These are phyloP conservation scores for Crithidia mellificae DNA, from an alignment of 208 protist genomes.

Conservation along the genomic window DNA sequence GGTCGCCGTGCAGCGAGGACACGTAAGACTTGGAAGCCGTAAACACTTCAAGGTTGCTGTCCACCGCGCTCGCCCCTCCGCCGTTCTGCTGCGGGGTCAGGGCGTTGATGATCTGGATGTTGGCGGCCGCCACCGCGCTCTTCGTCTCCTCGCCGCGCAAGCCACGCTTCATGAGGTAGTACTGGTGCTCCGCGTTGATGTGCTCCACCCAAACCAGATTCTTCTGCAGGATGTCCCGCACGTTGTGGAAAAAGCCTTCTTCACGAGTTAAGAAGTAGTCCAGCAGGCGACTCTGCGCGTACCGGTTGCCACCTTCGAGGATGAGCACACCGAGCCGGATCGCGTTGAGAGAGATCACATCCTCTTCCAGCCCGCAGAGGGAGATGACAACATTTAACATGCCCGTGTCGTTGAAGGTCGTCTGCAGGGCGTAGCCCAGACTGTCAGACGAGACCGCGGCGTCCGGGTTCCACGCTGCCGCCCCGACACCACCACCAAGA, in stretches of 20 bases:
- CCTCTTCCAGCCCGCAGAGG: slow-evolving; percentile 55
- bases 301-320: slow-evolving; percentile 76
- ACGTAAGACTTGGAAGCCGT: slow-evolving; percentile 18
- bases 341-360: slow-evolving; percentile 66
- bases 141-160: slow-evolving; percentile 23
- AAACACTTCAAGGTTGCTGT: slow-evolving; percentile 24
- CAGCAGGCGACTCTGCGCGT: slow-evolving; percentile 62
- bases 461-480: slow-evolving; percentile 12
- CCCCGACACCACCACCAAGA: not conserved
- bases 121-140: slow-evolving; percentile 21
- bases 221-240: slow-evolving; percentile 54
- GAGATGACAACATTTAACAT: slow-evolving; percentile 54
- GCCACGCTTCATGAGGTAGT: slow-evolving; percentile 63
- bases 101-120: slow-evolving; percentile 56
- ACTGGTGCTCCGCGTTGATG: slow-evolving; percentile 66
- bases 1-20: slow-evolving; percentile 6
- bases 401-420: slow-evolving; percentile 61
- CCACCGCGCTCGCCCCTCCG: not conserved
- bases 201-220: slow-evolving; percentile 49
- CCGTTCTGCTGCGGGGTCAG: slow-evolving; percentile 21
- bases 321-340: slow-evolving; percentile 61
- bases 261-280: slow-evolving; percentile 66
- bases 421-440: slow-evolving; percentile 52
- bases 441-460: slow-evolving; percentile 13
- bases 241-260: slow-evolving; percentile 77